Evolutionary conservation across 2,329 filamentous ascomycete species (phyloP).

Genomic region (Botryotinia narcissicola): DNA sequence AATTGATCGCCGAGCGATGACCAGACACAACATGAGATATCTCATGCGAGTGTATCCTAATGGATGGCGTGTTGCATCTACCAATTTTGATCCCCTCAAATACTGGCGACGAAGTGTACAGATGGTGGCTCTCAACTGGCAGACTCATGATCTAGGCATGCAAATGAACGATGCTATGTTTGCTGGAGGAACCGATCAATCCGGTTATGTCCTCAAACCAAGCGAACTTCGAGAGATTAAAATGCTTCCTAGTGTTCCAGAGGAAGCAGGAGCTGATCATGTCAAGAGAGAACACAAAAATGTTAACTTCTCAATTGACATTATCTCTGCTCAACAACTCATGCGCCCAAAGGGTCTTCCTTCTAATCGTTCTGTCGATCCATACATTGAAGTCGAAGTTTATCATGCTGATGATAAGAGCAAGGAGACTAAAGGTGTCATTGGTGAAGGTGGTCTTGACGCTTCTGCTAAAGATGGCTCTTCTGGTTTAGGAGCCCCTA

Average conservation of each 20-base stretch:
- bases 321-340: constrained; percentile 92
- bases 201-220: constrained; percentile 93
- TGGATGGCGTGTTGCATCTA: constrained; percentile 75
- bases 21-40: constrained; percentile 87
- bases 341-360: constrained; percentile 75
- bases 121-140: constrained; percentile 98
- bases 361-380: constrained; percentile 76
- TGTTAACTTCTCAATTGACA: constrained; percentile 79
- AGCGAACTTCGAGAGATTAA: constrained; percentile 74
- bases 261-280: constrained; percentile 50
- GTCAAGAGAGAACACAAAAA: constrained; percentile 75
- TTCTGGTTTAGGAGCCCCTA: constrained; percentile 67
- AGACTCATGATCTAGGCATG: constrained; percentile 93
- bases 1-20: constrained; percentile 73
- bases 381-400: constrained; percentile 92
- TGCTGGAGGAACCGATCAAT: constrained; percentile 77
- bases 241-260: constrained; percentile 51
- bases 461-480: constrained; percentile 62
- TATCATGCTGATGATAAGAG: constrained; percentile 91
- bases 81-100: constrained; percentile 89
- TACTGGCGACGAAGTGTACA: constrained; percentile 96
- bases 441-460: constrained; percentile 63
- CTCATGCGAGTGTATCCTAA: constrained; percentile 94
- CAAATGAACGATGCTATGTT: constrained; percentile 99
- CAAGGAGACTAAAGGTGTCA: constrained; percentile 76